Conservation (phyloP, 306 rosid genomes). For the Citrullus amarus region DNA sequence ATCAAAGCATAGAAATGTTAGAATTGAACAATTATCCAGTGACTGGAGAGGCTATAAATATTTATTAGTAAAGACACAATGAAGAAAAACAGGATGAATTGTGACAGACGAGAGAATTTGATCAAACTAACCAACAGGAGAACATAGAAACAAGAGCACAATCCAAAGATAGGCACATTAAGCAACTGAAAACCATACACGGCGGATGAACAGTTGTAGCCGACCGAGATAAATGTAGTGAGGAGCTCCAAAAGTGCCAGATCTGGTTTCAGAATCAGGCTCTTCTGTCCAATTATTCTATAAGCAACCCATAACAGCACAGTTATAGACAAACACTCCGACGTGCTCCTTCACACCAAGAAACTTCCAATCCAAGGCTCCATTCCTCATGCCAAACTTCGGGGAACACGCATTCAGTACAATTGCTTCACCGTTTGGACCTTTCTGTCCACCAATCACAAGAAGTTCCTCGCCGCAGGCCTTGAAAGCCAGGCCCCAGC, state of each 20-base stretch:
- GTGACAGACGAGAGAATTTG: background rate
- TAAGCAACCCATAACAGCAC: conserved; percentile 27
- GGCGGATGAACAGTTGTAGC: background rate
- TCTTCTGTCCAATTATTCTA: conserved; percentile 4
- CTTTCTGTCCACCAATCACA: conserved; percentile 22
- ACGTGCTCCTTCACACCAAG: conserved; percentile 17
- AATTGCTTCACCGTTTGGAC: conserved; percentile 17
- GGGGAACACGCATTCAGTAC: conserved; percentile 21
- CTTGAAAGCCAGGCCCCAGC: conserved; percentile 31
- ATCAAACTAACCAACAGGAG: conserved; percentile 1
- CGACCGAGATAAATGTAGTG: background rate
- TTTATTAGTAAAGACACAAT: conserved; percentile 3
- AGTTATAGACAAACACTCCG: conserved; percentile 28
- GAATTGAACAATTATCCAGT: background rate
- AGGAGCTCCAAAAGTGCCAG: background rate
- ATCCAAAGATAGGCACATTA: background rate
- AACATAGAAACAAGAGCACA: background rate
- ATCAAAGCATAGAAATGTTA: background rate
- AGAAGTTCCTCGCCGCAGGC: conserved; percentile 22
- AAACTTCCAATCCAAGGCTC: conserved; percentile 20
- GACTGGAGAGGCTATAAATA: background rate
- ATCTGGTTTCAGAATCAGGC: background rate
- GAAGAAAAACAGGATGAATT: conserved; percentile 5
- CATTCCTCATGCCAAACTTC: conserved; percentile 6
- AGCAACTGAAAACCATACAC: background rate